Evolutionary conservation across 2,329 filamentous ascomycete genomes (phyloP).

Genomic region (Mollisiaceae sp.): DNA sequence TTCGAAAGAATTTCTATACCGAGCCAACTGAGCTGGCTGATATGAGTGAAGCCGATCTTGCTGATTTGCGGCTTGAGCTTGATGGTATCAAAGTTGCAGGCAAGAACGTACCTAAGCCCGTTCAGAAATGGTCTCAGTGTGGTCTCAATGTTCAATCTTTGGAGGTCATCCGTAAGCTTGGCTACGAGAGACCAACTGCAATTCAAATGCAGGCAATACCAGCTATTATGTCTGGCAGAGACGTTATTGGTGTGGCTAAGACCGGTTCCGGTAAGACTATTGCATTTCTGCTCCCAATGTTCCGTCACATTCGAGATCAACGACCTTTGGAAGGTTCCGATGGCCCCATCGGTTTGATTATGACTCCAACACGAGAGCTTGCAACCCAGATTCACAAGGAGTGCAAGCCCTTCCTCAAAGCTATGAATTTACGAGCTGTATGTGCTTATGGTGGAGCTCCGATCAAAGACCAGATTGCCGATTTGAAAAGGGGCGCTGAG

Average conservation of each 20-base stretch:
- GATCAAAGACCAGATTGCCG: constrained; percentile 96
- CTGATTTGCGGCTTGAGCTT: constrained; percentile 81
- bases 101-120: constrained; percentile 87
- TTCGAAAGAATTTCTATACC: constrained; percentile 94
- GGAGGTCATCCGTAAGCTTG: constrained; percentile 80
- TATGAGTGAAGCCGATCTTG: constrained; percentile 84
- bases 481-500: constrained; percentile 92
- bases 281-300: constrained; percentile 95
- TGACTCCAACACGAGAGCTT: constrained; percentile 93
- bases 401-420: constrained; percentile 92
- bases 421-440: constrained; percentile 81
- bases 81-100: constrained; percentile 95
- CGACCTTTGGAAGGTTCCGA: constrained; percentile 80
- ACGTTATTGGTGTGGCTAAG: constrained; percentile 96
- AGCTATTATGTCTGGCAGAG: constrained; percentile 92
- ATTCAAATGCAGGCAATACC: constrained; percentile 97
- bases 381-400: constrained; percentile 93
- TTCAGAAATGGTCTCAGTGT: constrained; percentile 96
- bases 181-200: constrained; percentile 87
- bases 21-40: constrained; percentile 84
- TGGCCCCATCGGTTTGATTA: constrained; percentile 84
- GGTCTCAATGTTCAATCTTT: constrained; percentile 86
- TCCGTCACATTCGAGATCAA: constrained; percentile 96
- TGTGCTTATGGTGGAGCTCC: constrained; percentile 95
- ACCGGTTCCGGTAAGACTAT: constrained; percentile 98